Conservation (phyloP, 306 rosid species). For the Quercus suber region DNA sequence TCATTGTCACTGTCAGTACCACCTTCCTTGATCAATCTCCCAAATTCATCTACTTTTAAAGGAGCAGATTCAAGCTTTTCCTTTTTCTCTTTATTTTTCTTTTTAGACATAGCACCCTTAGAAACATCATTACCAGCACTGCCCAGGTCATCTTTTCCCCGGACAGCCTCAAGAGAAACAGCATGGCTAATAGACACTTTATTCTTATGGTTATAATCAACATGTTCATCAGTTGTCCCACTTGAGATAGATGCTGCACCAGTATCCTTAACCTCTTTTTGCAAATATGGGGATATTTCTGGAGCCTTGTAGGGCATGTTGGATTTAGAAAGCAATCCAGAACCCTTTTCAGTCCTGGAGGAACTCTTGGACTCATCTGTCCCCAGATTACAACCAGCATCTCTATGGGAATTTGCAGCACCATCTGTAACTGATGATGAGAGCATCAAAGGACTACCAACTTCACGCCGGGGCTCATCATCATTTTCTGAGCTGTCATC, state of each 20-base stretch:
- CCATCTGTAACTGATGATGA: slow-evolving; percentile 35
- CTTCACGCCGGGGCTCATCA: slow-evolving; percentile 28
- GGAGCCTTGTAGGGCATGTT: slow-evolving; percentile 30
- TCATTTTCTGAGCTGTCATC: slow-evolving; percentile 68
- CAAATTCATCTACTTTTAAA: slow-evolving; percentile 74
- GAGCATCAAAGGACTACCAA: slow-evolving; percentile 26
- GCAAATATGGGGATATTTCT: slow-evolving; percentile 28
- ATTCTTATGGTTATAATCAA: slow-evolving; percentile 35
- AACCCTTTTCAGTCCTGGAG: slow-evolving; percentile 21
- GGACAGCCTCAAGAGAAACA: slow-evolving; percentile 31
- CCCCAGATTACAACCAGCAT: slow-evolving; percentile 28
- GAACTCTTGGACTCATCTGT: slow-evolving; percentile 27
- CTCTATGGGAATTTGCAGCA: slow-evolving; percentile 28
- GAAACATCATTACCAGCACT: slow-evolving; percentile 31
- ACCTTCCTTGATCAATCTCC: slow-evolving; percentile 74
- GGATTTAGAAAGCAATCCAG: slow-evolving; percentile 27
- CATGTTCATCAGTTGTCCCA: slow-evolving; percentile 30
- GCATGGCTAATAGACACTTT: slow-evolving; percentile 26
- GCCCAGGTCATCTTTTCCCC: slow-evolving; percentile 31
- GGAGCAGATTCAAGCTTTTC: slow-evolving; percentile 38
- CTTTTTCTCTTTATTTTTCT: slow-evolving; percentile 40
- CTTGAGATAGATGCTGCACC: slow-evolving; percentile 19
- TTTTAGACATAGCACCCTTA: slow-evolving; percentile 31
- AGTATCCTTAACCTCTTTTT: slow-evolving; percentile 24
- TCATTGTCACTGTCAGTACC: slow-evolving; percentile 70